These are phyloP conservation scores for Claviceps maximensis DNA, from an alignment of 2,329 filamentous ascomycete species.

Conservation along the genomic window DNA sequence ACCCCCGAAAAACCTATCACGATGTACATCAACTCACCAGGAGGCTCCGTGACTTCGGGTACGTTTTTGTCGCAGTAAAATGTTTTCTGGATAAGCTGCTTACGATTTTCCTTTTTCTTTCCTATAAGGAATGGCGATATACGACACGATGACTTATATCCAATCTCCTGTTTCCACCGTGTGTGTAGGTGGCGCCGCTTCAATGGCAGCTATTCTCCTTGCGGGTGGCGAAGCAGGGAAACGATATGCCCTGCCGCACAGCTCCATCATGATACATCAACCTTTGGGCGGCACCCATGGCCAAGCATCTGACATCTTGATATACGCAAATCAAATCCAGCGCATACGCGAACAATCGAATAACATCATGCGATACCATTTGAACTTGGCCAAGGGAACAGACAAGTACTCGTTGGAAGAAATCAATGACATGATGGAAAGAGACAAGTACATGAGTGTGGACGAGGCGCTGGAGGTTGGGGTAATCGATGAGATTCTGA, in stretches of 20 bases:
- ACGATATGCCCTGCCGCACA: slow-evolving; percentile 82
- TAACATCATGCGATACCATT: slow-evolving; percentile 73
- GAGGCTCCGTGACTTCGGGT: slow-evolving; percentile 72
- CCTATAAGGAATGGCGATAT: slow-evolving; percentile 59
- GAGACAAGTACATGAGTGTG: slow-evolving; percentile 87
- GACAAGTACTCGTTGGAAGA: slow-evolving; percentile 70
- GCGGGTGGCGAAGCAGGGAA: slow-evolving; percentile 76
- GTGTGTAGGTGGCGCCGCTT: slow-evolving; percentile 86
- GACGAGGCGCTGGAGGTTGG: slow-evolving; percentile 81
- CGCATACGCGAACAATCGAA: slow-evolving; percentile 76
- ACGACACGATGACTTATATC: slow-evolving; percentile 98
- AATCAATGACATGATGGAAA: slow-evolving; percentile 90
- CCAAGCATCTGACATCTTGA: slow-evolving; percentile 71
- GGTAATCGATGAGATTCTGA: slow-evolving; percentile 81
- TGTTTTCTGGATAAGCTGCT: neutral
- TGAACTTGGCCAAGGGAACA: slow-evolving; percentile 62
- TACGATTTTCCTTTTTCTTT: neutral
- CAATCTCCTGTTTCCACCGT: slow-evolving; percentile 86
- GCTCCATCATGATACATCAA: slow-evolving; percentile 94
- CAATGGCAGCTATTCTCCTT: slow-evolving; percentile 84
- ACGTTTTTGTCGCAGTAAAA: slow-evolving; percentile 5
- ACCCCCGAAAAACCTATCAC: slow-evolving; percentile 89
- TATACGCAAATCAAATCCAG: slow-evolving; percentile 94
- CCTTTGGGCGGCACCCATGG: slow-evolving; percentile 62
- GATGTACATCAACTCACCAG: slow-evolving; percentile 95